A percentile compares a stretch with the other conserved stretches of the same genome.
These are phyloP conservation scores for Pseudogymnoascus sp. DNA, from an alignment of 2,329 filamentous ascomycete genomes.

Conservation along the genomic window DNA sequence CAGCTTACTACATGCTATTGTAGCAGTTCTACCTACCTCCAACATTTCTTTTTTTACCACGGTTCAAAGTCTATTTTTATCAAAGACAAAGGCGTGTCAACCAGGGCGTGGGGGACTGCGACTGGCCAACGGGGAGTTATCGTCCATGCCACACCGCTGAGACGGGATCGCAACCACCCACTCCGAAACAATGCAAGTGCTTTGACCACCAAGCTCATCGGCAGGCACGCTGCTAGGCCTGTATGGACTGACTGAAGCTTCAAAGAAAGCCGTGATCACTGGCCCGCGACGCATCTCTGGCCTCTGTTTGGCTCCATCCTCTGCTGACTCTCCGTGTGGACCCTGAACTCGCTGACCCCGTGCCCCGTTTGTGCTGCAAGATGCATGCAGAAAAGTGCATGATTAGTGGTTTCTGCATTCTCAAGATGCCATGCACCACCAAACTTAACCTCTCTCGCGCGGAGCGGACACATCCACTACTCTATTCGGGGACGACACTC, in stretches of 20 bases:
- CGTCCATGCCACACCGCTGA: constrained; percentile 2
- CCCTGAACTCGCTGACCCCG: background rate
- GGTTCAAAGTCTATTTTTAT: constrained; percentile 4
- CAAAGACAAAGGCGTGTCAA: background rate
- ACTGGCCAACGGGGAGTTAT: background rate
- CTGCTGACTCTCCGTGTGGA: background rate
- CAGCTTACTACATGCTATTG: background rate
- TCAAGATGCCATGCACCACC: background rate
- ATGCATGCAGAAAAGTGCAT: background rate
- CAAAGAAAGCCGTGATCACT: background rate
- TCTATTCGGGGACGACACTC: background rate
- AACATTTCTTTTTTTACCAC: background rate
- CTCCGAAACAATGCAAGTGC: constrained; percentile 3
- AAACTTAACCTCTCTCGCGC: background rate
- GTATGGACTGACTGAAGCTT: background rate
- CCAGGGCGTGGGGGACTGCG: background rate
- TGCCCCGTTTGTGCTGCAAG: constrained; percentile 2
- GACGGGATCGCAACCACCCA: background rate
- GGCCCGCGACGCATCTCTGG: background rate
- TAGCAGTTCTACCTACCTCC: background rate
- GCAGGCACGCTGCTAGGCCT: background rate
- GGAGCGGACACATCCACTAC: background rate
- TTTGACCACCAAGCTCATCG: constrained; percentile 1
- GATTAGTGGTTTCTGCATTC: background rate
- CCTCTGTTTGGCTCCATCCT: background rate